A percentile compares a stretch with the other conserved stretches of the same genome.
Conservation (phyloP, 257 asterid genomes). For the Solanum virginianum region DNA sequence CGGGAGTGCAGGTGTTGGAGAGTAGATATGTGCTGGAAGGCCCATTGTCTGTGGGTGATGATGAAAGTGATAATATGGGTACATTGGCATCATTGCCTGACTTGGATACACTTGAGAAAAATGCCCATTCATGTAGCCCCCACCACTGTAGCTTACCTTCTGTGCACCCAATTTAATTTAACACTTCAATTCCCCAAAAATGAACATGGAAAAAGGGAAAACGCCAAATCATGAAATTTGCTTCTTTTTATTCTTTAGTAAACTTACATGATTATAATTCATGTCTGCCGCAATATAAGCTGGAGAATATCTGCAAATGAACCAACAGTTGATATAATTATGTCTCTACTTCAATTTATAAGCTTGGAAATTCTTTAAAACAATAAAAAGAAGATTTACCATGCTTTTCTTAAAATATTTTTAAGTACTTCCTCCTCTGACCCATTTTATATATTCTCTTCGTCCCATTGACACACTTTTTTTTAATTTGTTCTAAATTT, state of each 20-base stretch:
- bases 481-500: too few relatives aligned
- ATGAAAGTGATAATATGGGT: slow-evolving; percentile 55
- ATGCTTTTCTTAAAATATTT: background rate
- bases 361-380: background rate
- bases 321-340: background rate
- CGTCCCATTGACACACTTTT: too few relatives aligned
- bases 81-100: slow-evolving; percentile 72
- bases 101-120: slow-evolving; percentile 54
- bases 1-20: slow-evolving; percentile 37
- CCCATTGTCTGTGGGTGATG: slow-evolving; percentile 76
- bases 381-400: background rate
- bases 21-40: slow-evolving; percentile 74
- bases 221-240: background rate
- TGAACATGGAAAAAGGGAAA: background rate
- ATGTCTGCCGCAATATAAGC: slow-evolving; percentile 62
- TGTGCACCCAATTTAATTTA: slow-evolving; percentile 2
- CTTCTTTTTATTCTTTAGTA: background rate
- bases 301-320: slow-evolving; percentile 39
- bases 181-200: background rate
- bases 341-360: background rate
- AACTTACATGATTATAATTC: slow-evolving; percentile 68
- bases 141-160: slow-evolving; percentile 62
- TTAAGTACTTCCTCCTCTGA: background rate
- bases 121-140: slow-evolving; percentile 85
- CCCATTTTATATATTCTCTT: too few relatives aligned